A percentile compares a stretch with the other conserved stretches of the same genome.
Conservation (phyloP, 2,329 filamentous ascomycete species). For the Colletotrichum lentis region DNA sequence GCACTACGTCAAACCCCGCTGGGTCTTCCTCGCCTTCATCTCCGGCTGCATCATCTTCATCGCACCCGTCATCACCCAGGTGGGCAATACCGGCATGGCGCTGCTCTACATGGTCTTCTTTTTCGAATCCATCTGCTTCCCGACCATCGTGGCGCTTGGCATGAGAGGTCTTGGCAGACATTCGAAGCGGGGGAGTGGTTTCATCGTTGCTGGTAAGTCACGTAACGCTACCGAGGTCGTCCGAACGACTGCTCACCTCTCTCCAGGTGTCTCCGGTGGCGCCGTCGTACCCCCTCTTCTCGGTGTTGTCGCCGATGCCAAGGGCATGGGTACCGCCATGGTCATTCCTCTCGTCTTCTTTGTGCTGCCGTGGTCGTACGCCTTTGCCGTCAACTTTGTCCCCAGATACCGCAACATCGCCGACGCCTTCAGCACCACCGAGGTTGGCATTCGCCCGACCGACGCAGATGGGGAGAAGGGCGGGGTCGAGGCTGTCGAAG, state of each 20-base stretch:
- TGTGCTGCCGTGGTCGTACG: slow-evolving; percentile 63
- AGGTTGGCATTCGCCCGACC: slow-evolving; percentile 52
- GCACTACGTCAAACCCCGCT: slow-evolving; percentile 44
- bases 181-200: slow-evolving; percentile 77
- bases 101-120: slow-evolving; percentile 65
- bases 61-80: slow-evolving; percentile 55
- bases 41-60: slow-evolving; percentile 65
- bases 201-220: slow-evolving; percentile 61
- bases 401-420: slow-evolving; percentile 69
- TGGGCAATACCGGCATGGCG: slow-evolving; percentile 60
- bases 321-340: slow-evolving; percentile 63
- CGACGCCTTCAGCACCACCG: slow-evolving; percentile 62
- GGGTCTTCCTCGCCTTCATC: slow-evolving; percentile 53
- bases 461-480: slow-evolving; percentile 40
- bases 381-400: slow-evolving; percentile 71
- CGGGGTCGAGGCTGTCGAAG: slow-evolving; percentile 27
- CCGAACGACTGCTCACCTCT: slow-evolving; percentile 76
- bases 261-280: slow-evolving; percentile 76
- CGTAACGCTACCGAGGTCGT: neutral
- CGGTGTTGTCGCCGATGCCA: slow-evolving; percentile 69
- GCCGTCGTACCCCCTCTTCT: slow-evolving; percentile 77
- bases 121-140: slow-evolving; percentile 67
- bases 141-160: slow-evolving; percentile 66
- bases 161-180: slow-evolving; percentile 72
- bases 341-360: slow-evolving; percentile 71